Percentiles rank a stretch among this genome's conserved stretches.
phyloP scores from a whole-genome alignment of 2,329 filamentous ascomycete genomes.

The Incumbomyces lentus region DNA sequence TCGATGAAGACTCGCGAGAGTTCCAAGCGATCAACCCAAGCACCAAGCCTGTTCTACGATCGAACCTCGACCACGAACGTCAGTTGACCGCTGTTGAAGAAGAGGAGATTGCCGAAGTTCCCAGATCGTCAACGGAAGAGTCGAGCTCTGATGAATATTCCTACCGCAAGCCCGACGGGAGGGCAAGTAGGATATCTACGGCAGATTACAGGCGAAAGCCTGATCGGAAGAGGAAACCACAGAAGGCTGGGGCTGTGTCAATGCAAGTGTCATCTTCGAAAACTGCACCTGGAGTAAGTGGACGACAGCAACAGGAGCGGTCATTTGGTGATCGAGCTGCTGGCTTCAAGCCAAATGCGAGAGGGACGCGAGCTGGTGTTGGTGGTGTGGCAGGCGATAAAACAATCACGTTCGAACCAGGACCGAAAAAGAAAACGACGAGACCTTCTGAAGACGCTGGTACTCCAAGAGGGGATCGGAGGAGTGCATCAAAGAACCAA shows the following conservation, averaged over 20 bases:
- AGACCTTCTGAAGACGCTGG: conserved; percentile 8
- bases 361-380: conserved; percentile 20
- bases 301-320: conserved; percentile 37
- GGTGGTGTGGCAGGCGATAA: conserved; percentile 38
- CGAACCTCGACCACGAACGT: conserved; percentile 27
- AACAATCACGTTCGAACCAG: conserved; percentile 51
- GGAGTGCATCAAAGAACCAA: conserved; percentile 40
- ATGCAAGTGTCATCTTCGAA: conserved; percentile 49
- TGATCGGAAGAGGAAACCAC: conserved; percentile 35
- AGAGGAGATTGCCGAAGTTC: conserved; percentile 46
- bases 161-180: conserved; percentile 23
- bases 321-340: conserved; percentile 50
- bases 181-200: conserved; percentile 40
- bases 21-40: conserved; percentile 86
- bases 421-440: conserved; percentile 28
- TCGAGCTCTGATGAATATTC: conserved; percentile 26
- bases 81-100: conserved; percentile 54
- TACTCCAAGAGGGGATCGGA: conserved; percentile 25
- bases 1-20: conserved; percentile 81
- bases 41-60: conserved; percentile 40
- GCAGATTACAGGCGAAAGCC: conserved; percentile 40
- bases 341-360: conserved; percentile 30
- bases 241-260: conserved; percentile 35
- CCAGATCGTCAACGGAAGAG: conserved; percentile 31
- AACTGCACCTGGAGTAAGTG: conserved; percentile 18